Evolutionary conservation across 306 rosid species (phyloP).

Genomic region (Betula pendula): DNA sequence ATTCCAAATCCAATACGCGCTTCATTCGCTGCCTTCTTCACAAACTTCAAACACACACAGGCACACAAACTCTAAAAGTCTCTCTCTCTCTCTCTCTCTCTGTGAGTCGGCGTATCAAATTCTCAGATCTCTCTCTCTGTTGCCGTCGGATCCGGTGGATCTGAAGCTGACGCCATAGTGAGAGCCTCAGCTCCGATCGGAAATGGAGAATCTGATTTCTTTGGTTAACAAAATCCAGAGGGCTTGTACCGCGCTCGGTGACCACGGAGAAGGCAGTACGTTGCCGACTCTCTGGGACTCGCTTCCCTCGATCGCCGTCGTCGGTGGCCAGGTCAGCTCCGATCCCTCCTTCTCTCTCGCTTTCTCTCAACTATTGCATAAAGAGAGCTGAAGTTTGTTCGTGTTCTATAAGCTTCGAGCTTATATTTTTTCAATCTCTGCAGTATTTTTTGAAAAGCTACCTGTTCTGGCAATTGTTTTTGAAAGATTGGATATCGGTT

Average conservation of each 20-base stretch:
- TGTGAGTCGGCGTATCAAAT: not conserved
- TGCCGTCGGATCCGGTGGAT: conserved; percentile 47
- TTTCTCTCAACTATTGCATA: not conserved
- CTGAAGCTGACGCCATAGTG: conserved; percentile 22
- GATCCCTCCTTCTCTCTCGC: conserved; percentile 26
- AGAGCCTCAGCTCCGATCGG: conserved; percentile 1
- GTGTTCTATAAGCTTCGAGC: not conserved
- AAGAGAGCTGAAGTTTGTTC: not conserved
- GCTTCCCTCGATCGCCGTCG: conserved; percentile 93
- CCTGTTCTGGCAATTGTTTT: not conserved
- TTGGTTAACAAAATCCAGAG: conserved; percentile 92
- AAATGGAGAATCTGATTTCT: conserved; percentile 83
- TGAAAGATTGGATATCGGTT: not conserved
- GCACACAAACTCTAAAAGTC: conserved; percentile 7
- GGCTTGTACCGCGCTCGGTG: conserved; percentile 95
- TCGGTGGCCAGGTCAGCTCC: conserved; percentile 89
- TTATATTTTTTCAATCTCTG: not conserved
- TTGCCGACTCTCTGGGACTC: conserved; percentile 96
- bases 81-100: conserved; percentile 26
- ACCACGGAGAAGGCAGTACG: conserved; percentile 83
- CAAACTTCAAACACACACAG: too few species aligned
- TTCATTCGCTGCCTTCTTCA: not conserved
- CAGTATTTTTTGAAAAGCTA: not conserved
- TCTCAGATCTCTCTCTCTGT: conserved; percentile 4
- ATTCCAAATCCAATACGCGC: not conserved